These are phyloP conservation scores for Arthroderma uncinatum DNA, from an alignment of 2,329 filamentous ascomycete genomes.

Conservation along the genomic window DNA sequence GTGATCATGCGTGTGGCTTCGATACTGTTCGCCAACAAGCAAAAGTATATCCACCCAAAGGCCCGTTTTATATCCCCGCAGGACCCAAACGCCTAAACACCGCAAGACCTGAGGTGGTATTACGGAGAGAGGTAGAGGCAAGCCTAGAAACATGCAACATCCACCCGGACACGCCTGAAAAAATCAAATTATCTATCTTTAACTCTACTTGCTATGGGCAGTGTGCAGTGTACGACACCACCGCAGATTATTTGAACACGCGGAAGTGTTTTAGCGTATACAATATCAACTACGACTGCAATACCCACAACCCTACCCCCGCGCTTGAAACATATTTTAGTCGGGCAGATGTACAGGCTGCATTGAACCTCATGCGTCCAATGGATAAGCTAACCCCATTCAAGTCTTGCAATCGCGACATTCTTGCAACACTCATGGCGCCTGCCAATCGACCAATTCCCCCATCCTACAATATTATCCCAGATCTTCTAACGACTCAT, in stretches of 20 bases:
- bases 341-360: slow-evolving; percentile 25
- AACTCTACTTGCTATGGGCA: slow-evolving; percentile 27
- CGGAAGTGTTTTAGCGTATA: slow-evolving; percentile 26
- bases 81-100: slow-evolving; percentile 25
- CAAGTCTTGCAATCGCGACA: slow-evolving; percentile 24
- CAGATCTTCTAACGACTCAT: slow-evolving; percentile 22
- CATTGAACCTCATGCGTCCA: slow-evolving; percentile 21
- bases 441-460: slow-evolving; percentile 18
- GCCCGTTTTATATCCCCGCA: slow-evolving; percentile 21
- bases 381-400: slow-evolving; percentile 15
- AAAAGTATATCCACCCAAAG: slow-evolving; percentile 22
- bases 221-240: slow-evolving; percentile 29
- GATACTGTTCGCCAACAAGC: slow-evolving; percentile 21
- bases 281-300: slow-evolving; percentile 26
- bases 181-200: slow-evolving; percentile 22
- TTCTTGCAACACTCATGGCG: slow-evolving; percentile 20
- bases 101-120: slow-evolving; percentile 10
- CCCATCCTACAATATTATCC: slow-evolving; percentile 26
- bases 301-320: slow-evolving; percentile 17
- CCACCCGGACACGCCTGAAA: slow-evolving; percentile 19
- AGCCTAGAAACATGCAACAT: slow-evolving; percentile 18
- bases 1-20: slow-evolving; percentile 27
- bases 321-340: slow-evolving; percentile 25
- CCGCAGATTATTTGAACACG: slow-evolving; percentile 22
- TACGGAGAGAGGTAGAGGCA: slow-evolving; percentile 1